These are phyloP conservation scores for Rehmannia glutinosa DNA, from an alignment of 257 asterid species.

Conservation along the genomic window DNA sequence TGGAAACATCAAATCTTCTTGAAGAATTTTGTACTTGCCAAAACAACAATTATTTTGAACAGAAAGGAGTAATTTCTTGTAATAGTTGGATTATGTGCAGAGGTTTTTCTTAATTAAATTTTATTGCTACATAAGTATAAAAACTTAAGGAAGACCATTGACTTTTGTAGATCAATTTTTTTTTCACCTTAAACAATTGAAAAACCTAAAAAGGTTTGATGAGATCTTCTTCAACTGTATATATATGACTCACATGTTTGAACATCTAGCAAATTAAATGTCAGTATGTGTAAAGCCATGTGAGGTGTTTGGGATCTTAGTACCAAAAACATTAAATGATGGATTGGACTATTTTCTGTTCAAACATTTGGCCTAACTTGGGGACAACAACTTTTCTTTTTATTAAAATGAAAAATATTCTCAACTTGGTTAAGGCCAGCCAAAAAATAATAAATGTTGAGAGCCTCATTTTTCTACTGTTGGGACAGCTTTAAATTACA, in stretches of 20 bases:
- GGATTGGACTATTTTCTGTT: conserved; percentile 25
- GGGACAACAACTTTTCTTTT: conserved; percentile 24
- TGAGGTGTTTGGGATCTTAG: conserved; percentile 36
- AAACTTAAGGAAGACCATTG: conserved; percentile 12
- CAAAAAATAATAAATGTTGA: conserved; percentile 25
- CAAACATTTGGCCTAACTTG: conserved; percentile 19
- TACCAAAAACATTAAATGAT: conserved; percentile 33
- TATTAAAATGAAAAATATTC: conserved; percentile 20
- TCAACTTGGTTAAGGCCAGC: conserved; percentile 15
- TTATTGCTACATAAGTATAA: neutral
- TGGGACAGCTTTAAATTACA: conserved; percentile 24
- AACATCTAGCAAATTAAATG: conserved; percentile 2
- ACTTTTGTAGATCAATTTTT: conserved; percentile 8
- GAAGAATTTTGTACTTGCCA: no score
- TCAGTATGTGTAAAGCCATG: conserved; percentile 43
- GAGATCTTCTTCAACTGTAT: neutral
- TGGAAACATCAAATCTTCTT: no score
- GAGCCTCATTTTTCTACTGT: conserved; percentile 23
- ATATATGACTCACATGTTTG: no score
- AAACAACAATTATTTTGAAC: no score
- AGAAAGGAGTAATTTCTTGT: no score
- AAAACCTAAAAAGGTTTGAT: neutral
- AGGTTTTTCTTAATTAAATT: neutral
- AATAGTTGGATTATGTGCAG: neutral
- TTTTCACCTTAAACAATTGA: conserved; percentile 2